Evolutionary conservation across 345 rosid genomes (phyloP).

Genomic region (Salix purpurea): DNA sequence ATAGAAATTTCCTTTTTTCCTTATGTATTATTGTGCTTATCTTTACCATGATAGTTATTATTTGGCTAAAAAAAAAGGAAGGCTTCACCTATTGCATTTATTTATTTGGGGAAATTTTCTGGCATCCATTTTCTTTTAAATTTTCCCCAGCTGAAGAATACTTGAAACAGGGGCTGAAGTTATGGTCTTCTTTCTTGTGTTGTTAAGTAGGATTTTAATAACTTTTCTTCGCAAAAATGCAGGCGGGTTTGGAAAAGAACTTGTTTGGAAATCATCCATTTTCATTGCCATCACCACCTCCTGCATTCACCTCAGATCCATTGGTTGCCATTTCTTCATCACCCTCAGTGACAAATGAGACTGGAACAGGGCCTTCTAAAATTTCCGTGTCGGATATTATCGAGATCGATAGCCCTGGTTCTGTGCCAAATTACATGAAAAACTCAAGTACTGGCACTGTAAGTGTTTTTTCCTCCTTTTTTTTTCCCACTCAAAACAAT

Average conservation of each 20-base stretch:
- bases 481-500: not conserved
- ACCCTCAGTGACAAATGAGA: conserved; percentile 32
- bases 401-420: conserved; percentile 78
- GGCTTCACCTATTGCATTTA: not conserved
- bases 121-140: not conserved
- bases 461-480: conserved; percentile 32
- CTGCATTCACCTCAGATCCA: conserved; percentile 74
- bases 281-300: conserved; percentile 68
- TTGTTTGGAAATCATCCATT: conserved; percentile 81
- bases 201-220: conserved; percentile 3
- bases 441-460: conserved; percentile 70
- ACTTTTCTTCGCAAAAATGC: conserved; percentile 23
- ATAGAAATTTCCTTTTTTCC: not conserved
- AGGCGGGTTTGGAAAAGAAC: conserved; percentile 86
- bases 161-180: conserved; percentile 4
- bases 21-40: not conserved
- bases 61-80: not conserved
- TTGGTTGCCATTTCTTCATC: conserved; percentile 45
- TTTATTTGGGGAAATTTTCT: not conserved
- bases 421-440: conserved; percentile 65
- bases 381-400: conserved; percentile 62
- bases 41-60: not conserved
- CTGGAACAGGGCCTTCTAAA: conserved; percentile 44
- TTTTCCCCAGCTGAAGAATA: not conserved
- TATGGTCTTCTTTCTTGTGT: not conserved